These are phyloP conservation scores for Diaporthe amygdali DNA, from an alignment of 2,329 filamentous ascomycete genomes.

Conservation along the genomic window DNA sequence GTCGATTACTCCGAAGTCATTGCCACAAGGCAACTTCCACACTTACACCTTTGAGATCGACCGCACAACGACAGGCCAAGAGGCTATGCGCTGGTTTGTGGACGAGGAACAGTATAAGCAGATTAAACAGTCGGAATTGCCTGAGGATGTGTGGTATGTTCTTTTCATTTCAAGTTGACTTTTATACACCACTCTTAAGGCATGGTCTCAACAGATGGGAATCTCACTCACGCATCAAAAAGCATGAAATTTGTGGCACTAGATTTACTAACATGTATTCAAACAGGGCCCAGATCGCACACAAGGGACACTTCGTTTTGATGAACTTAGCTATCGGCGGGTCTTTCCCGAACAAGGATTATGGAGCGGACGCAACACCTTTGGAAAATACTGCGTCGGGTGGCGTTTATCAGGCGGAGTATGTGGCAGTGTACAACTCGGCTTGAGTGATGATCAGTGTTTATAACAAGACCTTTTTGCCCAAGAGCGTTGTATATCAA, in stretches of 20 bases:
- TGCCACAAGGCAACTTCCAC: slow-evolving; percentile 6
- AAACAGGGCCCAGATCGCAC: neutral
- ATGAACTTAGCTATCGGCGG: neutral
- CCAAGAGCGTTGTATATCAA: neutral
- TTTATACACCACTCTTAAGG: neutral
- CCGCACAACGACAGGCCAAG: neutral
- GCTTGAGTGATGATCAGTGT: neutral
- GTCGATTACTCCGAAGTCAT: neutral
- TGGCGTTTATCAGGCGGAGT: neutral
- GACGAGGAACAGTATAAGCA: neutral
- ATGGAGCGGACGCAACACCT: neutral
- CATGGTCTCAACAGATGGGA: no score
- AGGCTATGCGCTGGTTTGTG: slow-evolving; percentile 3
- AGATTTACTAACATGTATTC: neutral
- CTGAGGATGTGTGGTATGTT: neutral
- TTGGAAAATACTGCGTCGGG: neutral
- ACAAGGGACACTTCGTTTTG: neutral
- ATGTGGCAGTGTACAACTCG: neutral
- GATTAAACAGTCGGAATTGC: neutral
- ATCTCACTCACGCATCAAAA: no score
- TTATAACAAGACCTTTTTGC: neutral
- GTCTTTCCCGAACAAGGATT: neutral
- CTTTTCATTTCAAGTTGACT: no score
- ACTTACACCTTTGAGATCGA: neutral
- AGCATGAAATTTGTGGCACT: no score